Evolutionary conservation across 2,329 filamentous ascomycete species (phyloP).

Genomic region (Stromatinia cepivora): DNA sequence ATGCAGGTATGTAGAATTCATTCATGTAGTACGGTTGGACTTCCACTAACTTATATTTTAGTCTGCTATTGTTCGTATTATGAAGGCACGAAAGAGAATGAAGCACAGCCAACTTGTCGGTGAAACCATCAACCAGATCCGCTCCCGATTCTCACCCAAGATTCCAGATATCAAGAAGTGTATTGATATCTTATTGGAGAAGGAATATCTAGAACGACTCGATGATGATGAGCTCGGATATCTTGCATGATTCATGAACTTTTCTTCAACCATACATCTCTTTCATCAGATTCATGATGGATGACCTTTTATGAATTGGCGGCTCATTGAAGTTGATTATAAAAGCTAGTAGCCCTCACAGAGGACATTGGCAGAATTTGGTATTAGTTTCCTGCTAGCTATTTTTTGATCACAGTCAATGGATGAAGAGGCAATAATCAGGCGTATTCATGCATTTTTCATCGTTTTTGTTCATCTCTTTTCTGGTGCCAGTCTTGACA

Average conservation of each 20-base stretch:
- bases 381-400: conserved; percentile 10
- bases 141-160: conserved; percentile 88
- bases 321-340: conserved; percentile 18
- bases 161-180: conserved; percentile 98
- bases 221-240: conserved; percentile 95
- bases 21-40: conserved; percentile 15
- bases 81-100: conserved; percentile 99
- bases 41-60: conserved; percentile 46
- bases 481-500: conserved; percentile 14
- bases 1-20: conserved; percentile 73
- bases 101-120: conserved; percentile 93
- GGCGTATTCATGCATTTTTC: conserved; percentile 17
- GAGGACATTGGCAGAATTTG: conserved; percentile 5
- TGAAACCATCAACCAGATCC: conserved; percentile 95
- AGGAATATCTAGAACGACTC: conserved; percentile 95
- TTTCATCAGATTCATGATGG: conserved; percentile 4
- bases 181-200: conserved; percentile 97
- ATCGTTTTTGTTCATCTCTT: conserved; percentile 10
- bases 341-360: conserved; percentile 14
- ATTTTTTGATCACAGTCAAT: conserved; percentile 10
- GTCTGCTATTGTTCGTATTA: conserved; percentile 98
- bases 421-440: conserved; percentile 8
- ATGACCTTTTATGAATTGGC: conserved; percentile 21
- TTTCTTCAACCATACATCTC: conserved; percentile 6
- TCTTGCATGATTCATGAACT: conserved; percentile 66